Conservation (phyloP, 2,329 filamentous ascomycete species). For the Botryotinia convoluta region DNA sequence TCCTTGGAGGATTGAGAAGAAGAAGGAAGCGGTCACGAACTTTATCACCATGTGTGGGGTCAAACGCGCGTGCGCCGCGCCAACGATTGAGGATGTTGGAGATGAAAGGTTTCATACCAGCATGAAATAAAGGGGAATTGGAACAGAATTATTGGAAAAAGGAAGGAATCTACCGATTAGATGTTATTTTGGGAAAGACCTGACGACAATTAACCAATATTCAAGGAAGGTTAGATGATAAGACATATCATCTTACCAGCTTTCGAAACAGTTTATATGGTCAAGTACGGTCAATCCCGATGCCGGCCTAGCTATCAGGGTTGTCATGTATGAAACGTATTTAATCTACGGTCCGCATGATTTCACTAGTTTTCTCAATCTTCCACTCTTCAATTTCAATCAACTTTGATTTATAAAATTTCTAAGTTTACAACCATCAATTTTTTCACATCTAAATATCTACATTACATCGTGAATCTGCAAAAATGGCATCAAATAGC, state of each 20-base stretch:
- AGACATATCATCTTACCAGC: neutral
- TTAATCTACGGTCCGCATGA: constrained; percentile 6
- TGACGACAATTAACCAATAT: neutral
- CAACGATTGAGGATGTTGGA: constrained; percentile 4
- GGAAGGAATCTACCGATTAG: neutral
- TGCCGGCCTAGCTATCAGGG: neutral
- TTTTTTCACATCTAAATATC: neutral
- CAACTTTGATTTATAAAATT: neutral
- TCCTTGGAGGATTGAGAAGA: neutral
- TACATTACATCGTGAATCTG: neutral
- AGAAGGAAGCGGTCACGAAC: constrained; percentile 9
- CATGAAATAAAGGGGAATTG: neutral
- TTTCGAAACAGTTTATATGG: neutral
- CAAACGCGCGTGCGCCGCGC: constrained; percentile 14
- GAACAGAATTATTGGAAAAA: neutral
- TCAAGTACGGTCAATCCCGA: neutral
- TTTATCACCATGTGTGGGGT: constrained; percentile 8
- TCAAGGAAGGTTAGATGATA: neutral
- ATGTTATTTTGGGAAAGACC: neutral
- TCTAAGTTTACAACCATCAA: neutral
- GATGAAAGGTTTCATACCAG: constrained; percentile 6
- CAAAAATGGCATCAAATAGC: constrained; percentile 16
- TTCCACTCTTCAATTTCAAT: neutral
- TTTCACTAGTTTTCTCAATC: neutral
- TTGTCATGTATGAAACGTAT: constrained; percentile 10